phyloP scores from a whole-genome alignment of 75 land plant genomes.

The Pinus albicaulis region DNA sequence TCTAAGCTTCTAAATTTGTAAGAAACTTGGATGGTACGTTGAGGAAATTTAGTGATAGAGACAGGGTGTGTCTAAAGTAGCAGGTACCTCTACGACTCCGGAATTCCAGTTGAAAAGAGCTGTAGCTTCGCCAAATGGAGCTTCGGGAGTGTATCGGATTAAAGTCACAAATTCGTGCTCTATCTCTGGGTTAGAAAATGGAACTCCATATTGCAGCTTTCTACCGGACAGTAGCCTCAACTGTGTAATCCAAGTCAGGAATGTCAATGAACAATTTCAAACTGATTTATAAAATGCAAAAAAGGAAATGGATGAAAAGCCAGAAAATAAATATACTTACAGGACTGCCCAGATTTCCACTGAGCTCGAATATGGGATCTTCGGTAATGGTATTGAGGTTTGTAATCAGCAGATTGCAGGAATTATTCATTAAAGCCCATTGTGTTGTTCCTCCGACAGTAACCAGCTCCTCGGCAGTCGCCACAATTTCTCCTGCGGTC shows the following conservation, averaged over 20 bases:
- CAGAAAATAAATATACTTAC: not conserved
- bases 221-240: constrained; percentile 58
- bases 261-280: no score
- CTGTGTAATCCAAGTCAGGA: constrained; percentile 16
- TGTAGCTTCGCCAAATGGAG: constrained; percentile 76
- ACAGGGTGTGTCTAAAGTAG: not conserved
- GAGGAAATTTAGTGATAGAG: not conserved
- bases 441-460: not conserved
- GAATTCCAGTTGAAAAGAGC: constrained; percentile 61
- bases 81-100: constrained; percentile 51
- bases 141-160: constrained; percentile 60
- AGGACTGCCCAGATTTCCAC: not conserved
- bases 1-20: not conserved
- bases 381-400: not conserved
- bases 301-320: not conserved
- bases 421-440: constrained; percentile 7
- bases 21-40: no score
- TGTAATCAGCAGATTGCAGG: constrained; percentile 2
- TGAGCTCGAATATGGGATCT: constrained; percentile 3
- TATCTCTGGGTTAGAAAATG: constrained; percentile 19
- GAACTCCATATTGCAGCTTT: constrained; percentile 64
- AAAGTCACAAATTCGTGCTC: constrained; percentile 52
- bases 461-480: constrained; percentile 3
- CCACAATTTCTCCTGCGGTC: constrained; percentile 10
- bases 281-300: not conserved